These are phyloP conservation scores for Blastobotrys muscicola DNA, from an alignment of 805 yeast genomes.

Conservation along the genomic window DNA sequence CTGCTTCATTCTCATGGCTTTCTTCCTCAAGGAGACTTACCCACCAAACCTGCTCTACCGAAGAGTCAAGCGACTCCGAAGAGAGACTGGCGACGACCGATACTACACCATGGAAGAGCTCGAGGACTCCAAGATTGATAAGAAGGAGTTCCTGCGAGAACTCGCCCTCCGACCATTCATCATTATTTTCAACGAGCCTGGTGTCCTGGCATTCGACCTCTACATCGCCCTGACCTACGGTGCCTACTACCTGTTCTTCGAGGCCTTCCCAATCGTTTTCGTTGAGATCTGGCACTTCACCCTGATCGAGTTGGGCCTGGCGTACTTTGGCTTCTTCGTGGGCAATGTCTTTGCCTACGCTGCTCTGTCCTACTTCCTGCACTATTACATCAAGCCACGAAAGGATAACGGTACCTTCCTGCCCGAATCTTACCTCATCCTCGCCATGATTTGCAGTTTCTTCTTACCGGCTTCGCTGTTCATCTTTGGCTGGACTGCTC, in stretches of 20 bases:
- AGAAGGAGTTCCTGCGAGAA: no score
- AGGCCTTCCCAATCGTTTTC: constrained; percentile 48
- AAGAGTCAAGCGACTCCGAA: constrained; percentile 56
- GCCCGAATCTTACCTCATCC: constrained; percentile 2
- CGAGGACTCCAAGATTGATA: neutral
- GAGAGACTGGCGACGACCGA: constrained; percentile 19
- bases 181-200: constrained; percentile 41
- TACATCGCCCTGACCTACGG: constrained; percentile 44
- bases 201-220: constrained; percentile 38
- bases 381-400: constrained; percentile 3
- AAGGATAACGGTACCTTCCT: constrained; percentile 1
- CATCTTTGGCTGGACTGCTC: constrained; percentile 40
- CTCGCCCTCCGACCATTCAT: constrained; percentile 28
- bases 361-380: constrained; percentile 2
- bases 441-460: constrained; percentile 34
- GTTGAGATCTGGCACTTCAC: constrained; percentile 35
- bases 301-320: constrained; percentile 35
- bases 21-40: constrained; percentile 44
- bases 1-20: no score
- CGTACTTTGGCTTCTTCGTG: constrained; percentile 35
- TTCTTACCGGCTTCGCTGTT: constrained; percentile 36
- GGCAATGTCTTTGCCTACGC: constrained; percentile 29
- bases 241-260: constrained; percentile 43
- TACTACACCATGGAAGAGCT: constrained; percentile 36
- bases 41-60: constrained; percentile 68